Evolutionary conservation across 176 grass and related monocot species (phyloP).

Genomic region (Chloris gayana): DNA sequence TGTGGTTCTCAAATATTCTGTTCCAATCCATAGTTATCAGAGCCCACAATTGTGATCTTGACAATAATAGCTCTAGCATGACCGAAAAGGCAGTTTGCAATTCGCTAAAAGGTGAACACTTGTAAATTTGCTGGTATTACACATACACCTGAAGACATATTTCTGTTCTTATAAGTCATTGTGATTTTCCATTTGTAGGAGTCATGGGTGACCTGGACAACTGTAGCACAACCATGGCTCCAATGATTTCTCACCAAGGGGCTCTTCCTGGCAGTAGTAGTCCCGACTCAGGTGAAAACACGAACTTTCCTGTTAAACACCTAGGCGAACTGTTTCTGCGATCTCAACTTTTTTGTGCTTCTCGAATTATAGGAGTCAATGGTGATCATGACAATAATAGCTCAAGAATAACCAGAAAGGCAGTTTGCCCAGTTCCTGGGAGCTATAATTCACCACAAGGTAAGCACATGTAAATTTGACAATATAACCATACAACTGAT

Average conservation of each 20-base stretch:
- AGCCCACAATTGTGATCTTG: no score
- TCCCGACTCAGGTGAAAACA: not conserved
- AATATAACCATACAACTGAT: not conserved
- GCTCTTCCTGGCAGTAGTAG: not conserved
- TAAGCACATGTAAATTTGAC: not conserved
- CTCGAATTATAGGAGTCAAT: slow-evolving; percentile 39
- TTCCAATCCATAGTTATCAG: no score
- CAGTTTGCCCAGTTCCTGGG: not conserved
- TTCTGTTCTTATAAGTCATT: no score
- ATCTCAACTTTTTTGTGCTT: slow-evolving; percentile 43
- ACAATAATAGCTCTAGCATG: no score
- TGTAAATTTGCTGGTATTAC: no score
- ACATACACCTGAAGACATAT: no score
- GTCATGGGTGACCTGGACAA: not conserved
- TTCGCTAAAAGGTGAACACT: no score
- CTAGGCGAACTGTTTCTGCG: slow-evolving; percentile 15
- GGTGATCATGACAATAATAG: not conserved
- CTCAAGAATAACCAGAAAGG: not conserved
- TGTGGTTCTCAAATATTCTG: no score
- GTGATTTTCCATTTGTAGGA: not conserved
- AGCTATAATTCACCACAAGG: not conserved
- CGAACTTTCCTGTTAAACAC: not conserved
- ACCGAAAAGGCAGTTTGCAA: no score
- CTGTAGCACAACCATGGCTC: not conserved
- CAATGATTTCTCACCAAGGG: not conserved